phyloP scores from a whole-genome alignment of 106 monocot species.

The Phalaenopsis equestris region DNA sequence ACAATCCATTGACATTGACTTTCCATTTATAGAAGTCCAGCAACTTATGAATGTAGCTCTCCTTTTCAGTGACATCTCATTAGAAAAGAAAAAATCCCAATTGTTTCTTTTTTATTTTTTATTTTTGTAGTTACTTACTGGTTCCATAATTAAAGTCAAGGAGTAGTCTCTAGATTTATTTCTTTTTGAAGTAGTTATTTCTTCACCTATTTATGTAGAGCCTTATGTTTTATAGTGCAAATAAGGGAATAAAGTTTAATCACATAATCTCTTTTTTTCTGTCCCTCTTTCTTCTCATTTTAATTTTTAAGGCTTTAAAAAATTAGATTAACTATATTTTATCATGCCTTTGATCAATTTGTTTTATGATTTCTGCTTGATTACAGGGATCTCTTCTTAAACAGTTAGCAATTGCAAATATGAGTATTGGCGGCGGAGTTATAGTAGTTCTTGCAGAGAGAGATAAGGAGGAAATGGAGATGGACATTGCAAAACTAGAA shows the following conservation, averaged over 20 bases:
- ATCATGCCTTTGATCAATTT: not conserved
- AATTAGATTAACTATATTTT: slow-evolving; percentile 1
- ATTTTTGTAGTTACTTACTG: too few species aligned
- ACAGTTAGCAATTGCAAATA: slow-evolving; percentile 90
- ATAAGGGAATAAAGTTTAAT: not conserved
- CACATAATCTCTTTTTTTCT: too few species aligned
- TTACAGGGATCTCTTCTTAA: slow-evolving; percentile 55
- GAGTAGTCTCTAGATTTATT: too few species aligned
- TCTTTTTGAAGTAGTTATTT: not conserved
- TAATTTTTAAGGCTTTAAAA: not conserved
- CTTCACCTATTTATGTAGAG: not conserved
- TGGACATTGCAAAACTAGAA: slow-evolving; percentile 89
- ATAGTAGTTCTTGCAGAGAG: slow-evolving; percentile 90
- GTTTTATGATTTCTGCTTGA: not conserved
- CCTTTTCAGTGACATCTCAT: too few species aligned
- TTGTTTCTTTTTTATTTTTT: too few species aligned
- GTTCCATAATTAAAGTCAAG: too few species aligned
- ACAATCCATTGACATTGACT: too few species aligned
- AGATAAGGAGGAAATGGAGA: slow-evolving; percentile 96
- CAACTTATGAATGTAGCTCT: too few species aligned
- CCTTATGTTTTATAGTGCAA: not conserved
- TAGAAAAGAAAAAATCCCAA: too few species aligned
- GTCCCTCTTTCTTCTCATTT: not conserved
- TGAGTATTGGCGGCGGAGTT: slow-evolving; percentile 81
- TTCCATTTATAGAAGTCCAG: too few species aligned